Conservation (phyloP, 306 rosid species). For the Coriaria nepalensis region DNA sequence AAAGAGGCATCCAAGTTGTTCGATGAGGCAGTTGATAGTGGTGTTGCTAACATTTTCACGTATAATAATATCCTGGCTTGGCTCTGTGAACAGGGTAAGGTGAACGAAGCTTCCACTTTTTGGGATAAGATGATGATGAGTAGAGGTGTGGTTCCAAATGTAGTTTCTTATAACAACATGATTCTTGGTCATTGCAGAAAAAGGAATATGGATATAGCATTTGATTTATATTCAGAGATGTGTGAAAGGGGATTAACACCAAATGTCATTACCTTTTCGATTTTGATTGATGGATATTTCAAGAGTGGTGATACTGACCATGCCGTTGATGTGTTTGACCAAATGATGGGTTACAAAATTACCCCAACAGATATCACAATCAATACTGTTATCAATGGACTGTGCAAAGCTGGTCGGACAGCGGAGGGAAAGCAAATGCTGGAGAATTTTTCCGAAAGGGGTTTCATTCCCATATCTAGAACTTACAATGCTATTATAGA, state of each 20-base stretch:
- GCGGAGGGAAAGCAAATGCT: slow-evolving; percentile 35
- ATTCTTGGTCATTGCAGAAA: slow-evolving; percentile 49
- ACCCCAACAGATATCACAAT: slow-evolving; percentile 34
- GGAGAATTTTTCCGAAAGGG: slow-evolving; percentile 29
- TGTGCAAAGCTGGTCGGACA: slow-evolving; percentile 60
- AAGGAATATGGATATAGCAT: slow-evolving; percentile 41
- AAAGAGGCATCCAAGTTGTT: slow-evolving; percentile 39
- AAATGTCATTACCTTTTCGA: slow-evolving; percentile 32
- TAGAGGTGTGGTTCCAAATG: slow-evolving; percentile 35
- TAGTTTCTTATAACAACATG: slow-evolving; percentile 51
- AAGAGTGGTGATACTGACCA: slow-evolving; percentile 31
- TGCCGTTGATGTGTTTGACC: slow-evolving; percentile 37
- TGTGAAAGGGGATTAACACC: slow-evolving; percentile 45
- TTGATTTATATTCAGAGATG: slow-evolving; percentile 31
- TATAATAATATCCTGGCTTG: slow-evolving; percentile 40
- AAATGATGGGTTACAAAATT: slow-evolving; percentile 45
- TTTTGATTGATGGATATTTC: slow-evolving; percentile 48
- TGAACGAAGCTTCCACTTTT: slow-evolving; percentile 39
- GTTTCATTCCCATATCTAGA: slow-evolving; percentile 38
- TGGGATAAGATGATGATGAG: slow-evolving; percentile 51
- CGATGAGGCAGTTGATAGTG: slow-evolving; percentile 50
- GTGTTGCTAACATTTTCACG: slow-evolving; percentile 34
- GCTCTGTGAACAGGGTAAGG: slow-evolving; percentile 36
- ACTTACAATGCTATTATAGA: slow-evolving; percentile 54
- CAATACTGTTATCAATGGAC: slow-evolving; percentile 41